Base-by-base conservation (phyloP, 1,284 basidiomycete genomes). In the Abortiporus biennis region DNA sequence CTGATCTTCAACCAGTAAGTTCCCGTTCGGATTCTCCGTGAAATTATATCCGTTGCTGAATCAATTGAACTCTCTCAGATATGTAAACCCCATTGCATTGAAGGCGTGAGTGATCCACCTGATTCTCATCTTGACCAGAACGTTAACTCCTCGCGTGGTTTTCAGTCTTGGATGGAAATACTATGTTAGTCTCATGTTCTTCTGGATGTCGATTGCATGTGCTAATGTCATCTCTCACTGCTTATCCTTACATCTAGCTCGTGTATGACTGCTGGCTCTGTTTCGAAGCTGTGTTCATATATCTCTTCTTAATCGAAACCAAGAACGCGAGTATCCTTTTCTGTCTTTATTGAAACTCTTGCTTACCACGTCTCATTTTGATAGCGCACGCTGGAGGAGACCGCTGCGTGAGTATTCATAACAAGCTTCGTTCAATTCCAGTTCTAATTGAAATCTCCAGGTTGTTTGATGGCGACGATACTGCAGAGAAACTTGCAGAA, bases 1-100 rank as follows among this genome's bases (percentile, higher is more conserved):
- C 56, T 77, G 23, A 71, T 76, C 40, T 78, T 80, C 68, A 82
- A 82, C 57, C 77, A 81, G 56, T 75, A 56, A 32, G 59, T 47
- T 8, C 8, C 43, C 19, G 8, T 5, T 23, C 15, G 32, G 3
- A 1, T 38, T 35, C 13, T 19, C 2, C 24, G 8, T 1, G 16
- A 30, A 19, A 13, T 42, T 32, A n/a, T n/a, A n/a, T n/a, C n/a
- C n/a, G n/a, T n/a, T 20, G 13, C 36, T 47, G 4, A 44, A 32
- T 24, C 20, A 20, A 20, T 12, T 23, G n/a, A n/a, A n/a, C 20
- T 36, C 8, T 17, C n/a, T 19, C 45, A 56, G 61, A 57, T 68
- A 69, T 38, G 58, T 71, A 42, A 71, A 71, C 47, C 66, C 67
- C 1, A 65, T 68, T 20, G 68, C 68, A 6, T 48, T 68, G 13